phyloP scores from a whole-genome alignment of 1,284 basidiomycete species.

The Wolfiporia cocos region DNA sequence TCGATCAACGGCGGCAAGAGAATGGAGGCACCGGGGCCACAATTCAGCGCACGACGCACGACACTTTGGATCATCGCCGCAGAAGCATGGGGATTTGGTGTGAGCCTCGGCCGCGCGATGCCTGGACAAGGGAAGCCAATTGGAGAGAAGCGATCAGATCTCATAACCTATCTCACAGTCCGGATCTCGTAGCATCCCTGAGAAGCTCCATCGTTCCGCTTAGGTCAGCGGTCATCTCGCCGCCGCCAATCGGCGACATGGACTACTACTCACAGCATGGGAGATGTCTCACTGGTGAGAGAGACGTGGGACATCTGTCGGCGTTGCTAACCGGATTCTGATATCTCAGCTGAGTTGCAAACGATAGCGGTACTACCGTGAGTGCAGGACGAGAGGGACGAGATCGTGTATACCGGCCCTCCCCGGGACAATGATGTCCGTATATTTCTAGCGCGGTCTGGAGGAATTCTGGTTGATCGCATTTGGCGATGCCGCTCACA shows the following conservation, averaged over 20 bases:
- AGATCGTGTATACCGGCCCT: no score
- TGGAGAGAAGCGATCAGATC: conserved; percentile 1
- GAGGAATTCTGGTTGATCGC: not conserved
- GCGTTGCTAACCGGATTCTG: not conserved
- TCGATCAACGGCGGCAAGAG: not conserved
- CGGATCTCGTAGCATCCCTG: not conserved
- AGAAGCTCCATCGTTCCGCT: not conserved
- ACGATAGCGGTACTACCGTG: no score
- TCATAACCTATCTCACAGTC: not conserved
- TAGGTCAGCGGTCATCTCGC: conserved; percentile 1
- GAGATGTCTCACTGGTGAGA: no score
- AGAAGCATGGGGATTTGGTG: not conserved
- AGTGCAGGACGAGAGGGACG: no score
- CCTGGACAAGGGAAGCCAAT: not conserved
- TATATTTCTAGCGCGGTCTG: no score
- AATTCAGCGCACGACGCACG: no score
- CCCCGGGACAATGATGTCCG: no score
- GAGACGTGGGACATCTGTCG: no score
- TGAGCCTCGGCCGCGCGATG: not conserved
- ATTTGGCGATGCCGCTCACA: not conserved
- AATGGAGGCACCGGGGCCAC: no score
- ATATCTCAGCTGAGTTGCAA: no score
- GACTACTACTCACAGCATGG: no score
- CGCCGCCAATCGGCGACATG: no score
- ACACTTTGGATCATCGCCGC: not conserved